Evolutionary conservation across 805 yeast genomes (phyloP).

Genomic region (Yarrowia sp.): DNA sequence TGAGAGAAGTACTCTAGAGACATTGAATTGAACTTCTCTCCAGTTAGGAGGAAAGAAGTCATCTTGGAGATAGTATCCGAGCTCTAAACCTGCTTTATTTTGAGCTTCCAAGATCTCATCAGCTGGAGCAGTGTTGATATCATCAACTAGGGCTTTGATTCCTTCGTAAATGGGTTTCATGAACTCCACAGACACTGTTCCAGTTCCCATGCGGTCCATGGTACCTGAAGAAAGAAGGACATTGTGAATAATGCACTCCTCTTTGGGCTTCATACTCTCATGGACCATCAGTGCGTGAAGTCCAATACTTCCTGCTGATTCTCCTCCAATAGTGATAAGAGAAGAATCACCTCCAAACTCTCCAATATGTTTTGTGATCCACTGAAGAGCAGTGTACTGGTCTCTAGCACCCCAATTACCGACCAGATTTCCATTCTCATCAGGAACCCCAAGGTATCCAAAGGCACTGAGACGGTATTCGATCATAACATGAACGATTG

Average conservation of each 20-base stretch:
- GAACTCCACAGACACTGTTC: not conserved
- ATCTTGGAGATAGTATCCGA: constrained; percentile 5
- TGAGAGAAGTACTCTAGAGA: not conserved
- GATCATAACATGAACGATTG: constrained; percentile 5
- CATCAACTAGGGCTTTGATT: not conserved
- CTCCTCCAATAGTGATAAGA: constrained; percentile 55
- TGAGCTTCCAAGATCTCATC: constrained; percentile 2
- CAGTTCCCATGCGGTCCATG: not conserved
- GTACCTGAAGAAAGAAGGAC: constrained; percentile 16
- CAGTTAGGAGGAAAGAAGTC: constrained; percentile 23
- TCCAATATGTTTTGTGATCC: constrained; percentile 49
- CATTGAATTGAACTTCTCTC: not conserved
- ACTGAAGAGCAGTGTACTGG: constrained; percentile 10
- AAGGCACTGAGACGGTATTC: constrained; percentile 13
- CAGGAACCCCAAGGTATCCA: constrained; percentile 18
- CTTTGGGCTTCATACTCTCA: constrained; percentile 25
- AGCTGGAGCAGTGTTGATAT: not conserved
- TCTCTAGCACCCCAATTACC: constrained; percentile 35
- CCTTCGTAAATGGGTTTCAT: constrained; percentile 1
- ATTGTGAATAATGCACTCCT: constrained; percentile 9
- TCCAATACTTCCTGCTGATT: constrained; percentile 54
- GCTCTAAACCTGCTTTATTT: not conserved
- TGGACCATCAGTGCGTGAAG: constrained; percentile 26
- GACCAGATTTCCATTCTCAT: constrained; percentile 8
- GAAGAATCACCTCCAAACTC: constrained; percentile 58